A percentile compares a stretch with the other conserved stretches of the same genome.
These are phyloP conservation scores for Lignosus rhinocerotis DNA, from an alignment of 1,284 basidiomycete genomes.

Conservation along the genomic window DNA sequence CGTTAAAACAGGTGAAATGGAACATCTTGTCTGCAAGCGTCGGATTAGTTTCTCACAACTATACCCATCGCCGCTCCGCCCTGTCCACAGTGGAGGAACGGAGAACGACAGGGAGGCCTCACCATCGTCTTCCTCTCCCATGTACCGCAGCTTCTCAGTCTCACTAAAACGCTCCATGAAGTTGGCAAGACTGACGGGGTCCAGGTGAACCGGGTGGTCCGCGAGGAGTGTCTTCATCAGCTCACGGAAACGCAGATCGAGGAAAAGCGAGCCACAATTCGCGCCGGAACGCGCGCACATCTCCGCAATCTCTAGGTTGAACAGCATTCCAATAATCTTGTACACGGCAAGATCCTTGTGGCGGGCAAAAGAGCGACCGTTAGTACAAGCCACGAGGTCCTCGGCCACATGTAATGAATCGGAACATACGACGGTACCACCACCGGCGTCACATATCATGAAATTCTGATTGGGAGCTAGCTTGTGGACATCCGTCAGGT, in stretches of 20 bases:
- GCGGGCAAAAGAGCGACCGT: not conserved
- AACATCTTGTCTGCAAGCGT: constrained; percentile 64
- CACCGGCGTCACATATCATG: constrained; percentile 80
- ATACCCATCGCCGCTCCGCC: not conserved
- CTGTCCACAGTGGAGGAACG: constrained; percentile 2
- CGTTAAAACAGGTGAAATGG: constrained; percentile 82
- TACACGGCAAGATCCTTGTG: constrained; percentile 68
- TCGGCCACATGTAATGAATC: not conserved
- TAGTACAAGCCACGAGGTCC: constrained; percentile 3
- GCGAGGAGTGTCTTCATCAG: constrained; percentile 68
- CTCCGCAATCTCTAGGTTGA: constrained; percentile 80
- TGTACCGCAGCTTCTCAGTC: constrained; percentile 78
- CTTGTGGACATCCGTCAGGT: constrained; percentile 74
- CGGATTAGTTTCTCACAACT: constrained; percentile 11
- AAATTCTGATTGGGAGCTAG: constrained; percentile 77
- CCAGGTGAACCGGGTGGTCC: constrained; percentile 79
- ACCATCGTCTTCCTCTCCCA: constrained; percentile 74
- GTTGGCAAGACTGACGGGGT: constrained; percentile 73
- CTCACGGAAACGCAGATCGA: constrained; percentile 79
- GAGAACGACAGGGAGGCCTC: constrained; percentile 25
- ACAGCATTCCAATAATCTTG: constrained; percentile 76
- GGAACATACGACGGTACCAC: constrained; percentile 66
- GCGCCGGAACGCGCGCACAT: constrained; percentile 81
- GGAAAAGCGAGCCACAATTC: constrained; percentile 80
- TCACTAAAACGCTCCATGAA: constrained; percentile 86